Base-by-base conservation (phyloP, 2,329 filamentous ascomycete genomes). In the Botryosphaeria dothidea region DNA sequence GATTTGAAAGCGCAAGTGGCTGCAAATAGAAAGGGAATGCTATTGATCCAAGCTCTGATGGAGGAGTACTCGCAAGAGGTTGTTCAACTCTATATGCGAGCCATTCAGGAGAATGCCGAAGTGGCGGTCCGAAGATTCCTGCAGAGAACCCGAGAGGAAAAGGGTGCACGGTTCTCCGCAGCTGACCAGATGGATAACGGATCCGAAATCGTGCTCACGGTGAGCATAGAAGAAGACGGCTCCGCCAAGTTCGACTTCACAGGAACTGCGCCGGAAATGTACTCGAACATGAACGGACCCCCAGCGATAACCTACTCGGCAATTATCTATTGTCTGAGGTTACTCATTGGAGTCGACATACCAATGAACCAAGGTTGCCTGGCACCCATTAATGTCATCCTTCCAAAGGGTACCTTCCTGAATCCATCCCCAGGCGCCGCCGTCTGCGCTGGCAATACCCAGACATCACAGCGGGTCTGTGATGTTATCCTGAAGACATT, bases 251-350 rank as follows among this genome's bases (percentile, higher is more conserved):
- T 58, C 45, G 68, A 70, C 49, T 70, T 70, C 58, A 48, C 25
- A 1, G 67, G 67, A 25, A 68, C 68, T 1, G 67, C 46, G 1
- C 48, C 66, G 11, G 54, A 70, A 31, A 61, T 67, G 52, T 67
- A 51, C 17, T 56, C 57, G 1, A 70, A 68, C 49, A 49, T 54
- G 61, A 68, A 70, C 65, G 74, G 71, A 17, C 66, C 68, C 6
- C 49, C 56, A 4, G 65, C 66, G 13, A 68, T 69, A 34, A 72
- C 72, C 77, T 94, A 91, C 71, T 88, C 84, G 6, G 93, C 78
- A 29, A 75, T 79, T 48, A 78, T 80, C 62, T 80, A 79, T 64
- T 71, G 69, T n/a, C 69, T 80, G 15, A 73, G 78, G 1, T 76
- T 75, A 31, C 69, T 80, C 1, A 69, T 79, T 19, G 68, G 71